These are phyloP conservation scores for Polychytrium aggregatum DNA, from an alignment of 192 early-diverging fungal species.

Conservation along the genomic window DNA sequence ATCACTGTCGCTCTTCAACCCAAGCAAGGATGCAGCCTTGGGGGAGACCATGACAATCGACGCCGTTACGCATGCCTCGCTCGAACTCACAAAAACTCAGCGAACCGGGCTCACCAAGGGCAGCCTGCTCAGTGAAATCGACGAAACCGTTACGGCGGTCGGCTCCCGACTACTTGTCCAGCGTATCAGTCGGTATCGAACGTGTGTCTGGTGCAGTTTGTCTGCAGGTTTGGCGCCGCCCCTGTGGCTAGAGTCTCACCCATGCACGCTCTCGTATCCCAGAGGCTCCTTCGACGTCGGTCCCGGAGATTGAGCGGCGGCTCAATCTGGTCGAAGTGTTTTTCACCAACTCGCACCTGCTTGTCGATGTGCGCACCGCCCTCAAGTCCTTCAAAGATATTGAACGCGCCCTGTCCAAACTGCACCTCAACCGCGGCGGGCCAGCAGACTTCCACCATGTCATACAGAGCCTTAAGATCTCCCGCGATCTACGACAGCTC, in stretches of 20 bases:
- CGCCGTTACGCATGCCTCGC: constrained; percentile 58
- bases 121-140: constrained; percentile 59
- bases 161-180: constrained; percentile 62
- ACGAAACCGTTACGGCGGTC: constrained; percentile 67
- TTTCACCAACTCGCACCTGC: constrained; percentile 33
- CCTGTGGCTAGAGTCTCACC: too few relatives aligned
- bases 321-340: constrained; percentile 70
- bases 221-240: too few relatives aligned
- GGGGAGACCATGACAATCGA: constrained; percentile 65
- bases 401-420: constrained; percentile 26
- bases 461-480: constrained; percentile 10
- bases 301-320: constrained; percentile 53
- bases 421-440: constrained; percentile 13
- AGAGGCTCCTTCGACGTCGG: constrained; percentile 57
- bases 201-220: too few relatives aligned
- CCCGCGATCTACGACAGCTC: too few relatives aligned
- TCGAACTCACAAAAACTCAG: constrained; percentile 61
- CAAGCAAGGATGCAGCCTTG: too few relatives aligned
- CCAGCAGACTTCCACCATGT: constrained; percentile 15
- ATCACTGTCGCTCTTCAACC: too few relatives aligned
- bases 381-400: constrained; percentile 24
- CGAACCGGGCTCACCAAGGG: constrained; percentile 25
- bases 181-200: constrained; percentile 51
- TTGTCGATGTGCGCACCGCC: constrained; percentile 32
- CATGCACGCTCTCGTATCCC: constrained; percentile 1